Evolutionary conservation across 768 basidiomycete species (phyloP).

Genomic region (Tremella fuciformis): DNA sequence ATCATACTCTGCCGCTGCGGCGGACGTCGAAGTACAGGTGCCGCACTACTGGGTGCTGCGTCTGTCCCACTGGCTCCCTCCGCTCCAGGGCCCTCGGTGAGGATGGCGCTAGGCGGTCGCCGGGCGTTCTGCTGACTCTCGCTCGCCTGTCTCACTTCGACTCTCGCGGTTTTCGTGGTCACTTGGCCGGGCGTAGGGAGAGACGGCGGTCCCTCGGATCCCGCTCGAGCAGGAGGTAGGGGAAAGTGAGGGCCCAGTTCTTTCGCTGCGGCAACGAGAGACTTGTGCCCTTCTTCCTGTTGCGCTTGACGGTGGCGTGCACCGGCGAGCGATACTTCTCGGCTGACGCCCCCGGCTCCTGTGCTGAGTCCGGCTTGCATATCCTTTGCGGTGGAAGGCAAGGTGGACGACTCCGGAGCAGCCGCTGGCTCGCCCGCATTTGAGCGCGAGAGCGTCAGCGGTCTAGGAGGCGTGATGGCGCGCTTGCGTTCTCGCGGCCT

Average conservation of each 20-base stretch:
- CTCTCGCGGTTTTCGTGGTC: too few relatives aligned
- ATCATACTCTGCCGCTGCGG: too few relatives aligned
- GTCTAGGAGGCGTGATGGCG: not conserved
- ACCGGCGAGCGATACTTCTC: not conserved
- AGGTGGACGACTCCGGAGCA: not conserved
- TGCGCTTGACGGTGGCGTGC: not conserved
- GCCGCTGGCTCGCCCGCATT: not conserved
- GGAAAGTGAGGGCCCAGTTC: conserved; percentile 36
- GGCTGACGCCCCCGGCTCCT: not conserved
- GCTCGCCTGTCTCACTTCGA: too few relatives aligned
- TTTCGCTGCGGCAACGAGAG: conserved; percentile 19
- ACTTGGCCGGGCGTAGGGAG: too few relatives aligned
- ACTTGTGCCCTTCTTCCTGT: conserved; percentile 12
- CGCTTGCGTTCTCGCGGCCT: not conserved
- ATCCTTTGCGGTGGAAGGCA: not conserved
- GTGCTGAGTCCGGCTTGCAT: not conserved
- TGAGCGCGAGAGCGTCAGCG: not conserved
- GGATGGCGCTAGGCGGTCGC: too few relatives aligned
- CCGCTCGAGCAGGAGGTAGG: conserved; percentile 20
- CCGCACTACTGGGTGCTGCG: too few relatives aligned
- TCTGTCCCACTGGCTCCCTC: too few relatives aligned
- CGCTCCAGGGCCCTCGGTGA: too few relatives aligned
- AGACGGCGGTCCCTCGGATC: too few relatives aligned
- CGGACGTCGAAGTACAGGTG: too few relatives aligned
- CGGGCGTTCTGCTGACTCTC: too few relatives aligned